Conservation (phyloP, 164 flowering plant genomes). For the Annona cherimola region DNA sequence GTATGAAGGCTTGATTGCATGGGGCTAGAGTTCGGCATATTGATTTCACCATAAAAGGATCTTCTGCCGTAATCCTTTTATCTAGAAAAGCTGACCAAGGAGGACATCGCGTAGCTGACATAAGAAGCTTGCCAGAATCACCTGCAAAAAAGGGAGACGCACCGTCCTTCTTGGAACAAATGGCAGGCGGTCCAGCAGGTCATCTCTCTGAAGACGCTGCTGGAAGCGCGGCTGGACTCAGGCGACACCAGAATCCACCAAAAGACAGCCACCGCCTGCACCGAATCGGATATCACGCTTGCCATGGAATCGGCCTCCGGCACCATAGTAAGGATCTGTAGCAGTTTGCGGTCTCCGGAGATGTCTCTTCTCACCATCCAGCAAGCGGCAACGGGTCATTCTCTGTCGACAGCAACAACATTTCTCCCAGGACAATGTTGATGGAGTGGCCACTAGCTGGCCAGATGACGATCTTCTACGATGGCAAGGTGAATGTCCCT, state of each 20-base stretch:
- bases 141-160: slow-evolving; percentile 95
- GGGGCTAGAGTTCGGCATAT: no score
- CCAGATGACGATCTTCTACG: slow-evolving; percentile 80
- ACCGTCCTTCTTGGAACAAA: slow-evolving; percentile 92
- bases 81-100: slow-evolving; percentile 69
- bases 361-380: slow-evolving; percentile 9
- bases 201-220: slow-evolving; percentile 60
- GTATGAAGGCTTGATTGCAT: no score
- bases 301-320: slow-evolving; percentile 15
- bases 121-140: slow-evolving; percentile 91
- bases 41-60: no score
- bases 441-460: slow-evolving; percentile 24
- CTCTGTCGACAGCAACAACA: not conserved
- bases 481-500: slow-evolving; percentile 79
- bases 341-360: slow-evolving; percentile 22
- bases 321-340: slow-evolving; percentile 23
- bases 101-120: slow-evolving; percentile 93
- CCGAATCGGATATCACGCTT: not conserved
- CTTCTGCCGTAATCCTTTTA: no score
- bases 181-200: slow-evolving; percentile 95
- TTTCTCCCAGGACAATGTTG: slow-evolving; percentile 34
- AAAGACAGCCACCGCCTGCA: slow-evolving; percentile 6
- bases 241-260: slow-evolving; percentile 24
- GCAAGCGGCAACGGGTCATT: slow-evolving; percentile 15
- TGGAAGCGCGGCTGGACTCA: slow-evolving; percentile 38